Evolutionary conservation across 306 rosid species (phyloP).

Genomic region (Morella rubra): DNA sequence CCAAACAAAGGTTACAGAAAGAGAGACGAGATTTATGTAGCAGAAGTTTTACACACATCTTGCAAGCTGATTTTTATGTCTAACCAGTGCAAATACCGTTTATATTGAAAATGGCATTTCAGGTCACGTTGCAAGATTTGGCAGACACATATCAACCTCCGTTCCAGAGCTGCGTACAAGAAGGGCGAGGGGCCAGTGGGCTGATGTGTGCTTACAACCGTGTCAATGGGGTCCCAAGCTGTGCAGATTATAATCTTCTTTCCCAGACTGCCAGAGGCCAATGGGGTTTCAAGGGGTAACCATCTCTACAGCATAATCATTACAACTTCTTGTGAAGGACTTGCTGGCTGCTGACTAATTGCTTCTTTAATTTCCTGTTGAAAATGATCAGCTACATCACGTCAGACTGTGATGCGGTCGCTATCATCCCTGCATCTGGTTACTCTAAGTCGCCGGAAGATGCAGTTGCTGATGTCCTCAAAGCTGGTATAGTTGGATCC

Average conservation of each 20-base stretch:
- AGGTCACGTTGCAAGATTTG: constrained; percentile 81
- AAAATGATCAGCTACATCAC: constrained; percentile 58
- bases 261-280: constrained; percentile 53
- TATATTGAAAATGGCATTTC: not conserved
- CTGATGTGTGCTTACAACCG: constrained; percentile 93
- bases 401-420: constrained; percentile 88
- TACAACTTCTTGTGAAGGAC: not conserved
- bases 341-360: not conserved
- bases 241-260: constrained; percentile 72
- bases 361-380: not conserved
- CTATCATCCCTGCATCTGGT: constrained; percentile 49
- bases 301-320: not conserved
- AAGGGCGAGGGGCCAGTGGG: constrained; percentile 70
- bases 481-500: constrained; percentile 54
- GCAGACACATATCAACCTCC: constrained; percentile 94
- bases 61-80: not conserved
- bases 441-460: constrained; percentile 71
- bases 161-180: constrained; percentile 64
- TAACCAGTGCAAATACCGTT: no score
- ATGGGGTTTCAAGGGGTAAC: constrained; percentile 80
- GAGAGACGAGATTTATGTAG: no score
- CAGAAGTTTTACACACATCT: no score
- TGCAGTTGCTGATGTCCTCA: constrained; percentile 73
- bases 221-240: constrained; percentile 85
- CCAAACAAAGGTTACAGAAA: no score